Percentiles rank a stretch among this genome's conserved stretches.
phyloP scores from a whole-genome alignment of 345 rosid genomes.

The Euphorbia pulcherrima region DNA sequence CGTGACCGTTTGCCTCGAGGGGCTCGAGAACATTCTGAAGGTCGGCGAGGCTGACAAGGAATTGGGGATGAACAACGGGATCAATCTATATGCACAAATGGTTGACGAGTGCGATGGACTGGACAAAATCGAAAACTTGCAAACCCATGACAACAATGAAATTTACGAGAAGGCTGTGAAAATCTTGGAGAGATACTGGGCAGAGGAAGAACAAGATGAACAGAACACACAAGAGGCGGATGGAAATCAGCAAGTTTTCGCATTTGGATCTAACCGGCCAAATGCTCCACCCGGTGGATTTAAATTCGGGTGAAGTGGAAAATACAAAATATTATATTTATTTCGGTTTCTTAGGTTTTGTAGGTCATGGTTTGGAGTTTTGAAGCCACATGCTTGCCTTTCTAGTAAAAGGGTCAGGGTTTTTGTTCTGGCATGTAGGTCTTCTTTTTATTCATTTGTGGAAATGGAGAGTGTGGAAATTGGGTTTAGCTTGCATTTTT shows the following conservation, averaged over 20 bases:
- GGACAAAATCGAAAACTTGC: conserved; percentile 35
- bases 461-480: conserved; percentile 7
- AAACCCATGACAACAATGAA: conserved; percentile 36
- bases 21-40: conserved; percentile 38
- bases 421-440: conserved; percentile 45
- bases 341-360: neutral
- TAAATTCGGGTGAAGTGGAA: conserved; percentile 14
- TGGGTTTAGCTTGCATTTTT: conserved; percentile 16
- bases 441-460: conserved; percentile 18
- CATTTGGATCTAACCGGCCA: conserved; percentile 26
- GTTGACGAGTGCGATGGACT: conserved; percentile 38
- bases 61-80: conserved; percentile 13
- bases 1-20: conserved; percentile 34
- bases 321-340: neutral
- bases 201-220: conserved; percentile 32
- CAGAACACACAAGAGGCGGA: conserved; percentile 16
- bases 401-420: conserved; percentile 35
- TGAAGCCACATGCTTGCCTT: conserved; percentile 4
- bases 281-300: conserved; percentile 25
- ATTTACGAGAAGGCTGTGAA: conserved; percentile 36
- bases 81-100: conserved; percentile 27
- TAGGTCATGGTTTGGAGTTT: conserved; percentile 13
- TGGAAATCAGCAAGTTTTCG: conserved; percentile 17
- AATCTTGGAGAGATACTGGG: conserved; percentile 37
- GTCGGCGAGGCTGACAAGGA: conserved; percentile 35